Percentiles rank a stretch among this genome's conserved stretches.
These are phyloP conservation scores for Apocynum venetum DNA, from an alignment of 257 asterid species.

Conservation along the genomic window DNA sequence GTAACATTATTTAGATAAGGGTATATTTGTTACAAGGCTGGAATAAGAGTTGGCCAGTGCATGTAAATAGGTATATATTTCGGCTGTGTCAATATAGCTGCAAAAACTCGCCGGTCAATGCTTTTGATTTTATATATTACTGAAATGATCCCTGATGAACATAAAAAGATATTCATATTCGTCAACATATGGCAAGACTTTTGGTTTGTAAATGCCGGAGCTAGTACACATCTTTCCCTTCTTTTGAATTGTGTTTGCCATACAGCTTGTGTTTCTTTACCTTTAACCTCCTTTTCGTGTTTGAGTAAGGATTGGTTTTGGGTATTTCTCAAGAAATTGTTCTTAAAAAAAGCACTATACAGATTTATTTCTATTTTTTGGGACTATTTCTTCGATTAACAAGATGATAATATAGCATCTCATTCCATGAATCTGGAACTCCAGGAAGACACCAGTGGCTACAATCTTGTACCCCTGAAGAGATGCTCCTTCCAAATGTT, in stretches of 20 bases:
- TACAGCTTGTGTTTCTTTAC: not conserved
- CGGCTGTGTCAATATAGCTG: not conserved
- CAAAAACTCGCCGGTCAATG: not conserved
- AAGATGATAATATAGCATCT: slow-evolving; percentile 56
- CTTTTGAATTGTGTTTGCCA: not conserved
- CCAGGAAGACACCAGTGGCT: slow-evolving; percentile 99
- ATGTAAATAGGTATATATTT: not conserved
- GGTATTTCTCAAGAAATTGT: not conserved
- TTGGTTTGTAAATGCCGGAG: not conserved
- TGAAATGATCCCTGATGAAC: not conserved
- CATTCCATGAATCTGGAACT: slow-evolving; percentile 91
- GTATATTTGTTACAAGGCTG: not conserved
- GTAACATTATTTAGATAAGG: not conserved
- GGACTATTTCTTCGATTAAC: slow-evolving; percentile 5
- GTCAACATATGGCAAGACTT: not conserved
- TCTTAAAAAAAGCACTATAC: not conserved
- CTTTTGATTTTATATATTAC: not conserved
- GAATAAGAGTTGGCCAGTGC: not conserved
- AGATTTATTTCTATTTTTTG: not conserved
- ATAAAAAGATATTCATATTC: not conserved
- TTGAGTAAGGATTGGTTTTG: not conserved
- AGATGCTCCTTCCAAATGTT: slow-evolving; percentile 45
- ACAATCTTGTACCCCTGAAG: slow-evolving; percentile 69
- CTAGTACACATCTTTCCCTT: not conserved
- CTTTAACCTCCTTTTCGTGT: not conserved